Evolutionary conservation across 2,329 filamentous ascomycete species (phyloP).

Genomic region (Nigrospora oryzae): DNA sequence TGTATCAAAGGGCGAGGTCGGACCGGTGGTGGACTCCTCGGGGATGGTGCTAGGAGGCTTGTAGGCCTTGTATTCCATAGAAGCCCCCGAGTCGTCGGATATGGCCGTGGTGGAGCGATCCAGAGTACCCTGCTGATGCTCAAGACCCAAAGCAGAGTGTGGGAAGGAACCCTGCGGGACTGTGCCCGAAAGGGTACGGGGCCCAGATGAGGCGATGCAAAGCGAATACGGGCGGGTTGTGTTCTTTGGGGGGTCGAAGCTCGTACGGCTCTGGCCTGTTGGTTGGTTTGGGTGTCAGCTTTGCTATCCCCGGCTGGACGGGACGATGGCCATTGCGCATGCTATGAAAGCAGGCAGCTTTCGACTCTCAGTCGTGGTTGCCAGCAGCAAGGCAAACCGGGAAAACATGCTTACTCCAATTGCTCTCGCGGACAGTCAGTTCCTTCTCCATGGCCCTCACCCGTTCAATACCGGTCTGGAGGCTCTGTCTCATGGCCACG

Average conservation of each 20-base stretch:
- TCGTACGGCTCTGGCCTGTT: no score
- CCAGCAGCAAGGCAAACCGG: no score
- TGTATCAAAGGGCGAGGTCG: slow-evolving; percentile 1
- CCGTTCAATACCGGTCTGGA: slow-evolving; percentile 1
- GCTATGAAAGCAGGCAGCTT: no score
- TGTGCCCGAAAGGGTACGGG: slow-evolving; percentile 2
- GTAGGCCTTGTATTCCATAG: background rate
- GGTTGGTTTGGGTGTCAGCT: no score
- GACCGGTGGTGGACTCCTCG: slow-evolving; percentile 1
- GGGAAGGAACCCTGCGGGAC: slow-evolving; percentile 1
- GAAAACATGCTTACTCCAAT: slow-evolving; percentile 1
- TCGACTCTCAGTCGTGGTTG: no score
- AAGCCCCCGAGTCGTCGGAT: background rate
- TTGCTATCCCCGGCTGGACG: no score
- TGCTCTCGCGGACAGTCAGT: background rate
- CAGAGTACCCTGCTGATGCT: background rate
- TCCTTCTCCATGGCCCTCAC: background rate
- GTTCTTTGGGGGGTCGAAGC: no score
- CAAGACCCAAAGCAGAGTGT: slow-evolving; percentile 1
- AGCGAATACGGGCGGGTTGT: no score
- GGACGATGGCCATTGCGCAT: no score
- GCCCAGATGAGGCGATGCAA: background rate
- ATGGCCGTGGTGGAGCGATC: background rate
- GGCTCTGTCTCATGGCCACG: background rate
- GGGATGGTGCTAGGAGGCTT: slow-evolving; percentile 3